Evolutionary conservation across 768 basidiomycete genomes (phyloP), one percentile per base, ranked within the genome.

Genomic region (Mycena crocata): DNA sequence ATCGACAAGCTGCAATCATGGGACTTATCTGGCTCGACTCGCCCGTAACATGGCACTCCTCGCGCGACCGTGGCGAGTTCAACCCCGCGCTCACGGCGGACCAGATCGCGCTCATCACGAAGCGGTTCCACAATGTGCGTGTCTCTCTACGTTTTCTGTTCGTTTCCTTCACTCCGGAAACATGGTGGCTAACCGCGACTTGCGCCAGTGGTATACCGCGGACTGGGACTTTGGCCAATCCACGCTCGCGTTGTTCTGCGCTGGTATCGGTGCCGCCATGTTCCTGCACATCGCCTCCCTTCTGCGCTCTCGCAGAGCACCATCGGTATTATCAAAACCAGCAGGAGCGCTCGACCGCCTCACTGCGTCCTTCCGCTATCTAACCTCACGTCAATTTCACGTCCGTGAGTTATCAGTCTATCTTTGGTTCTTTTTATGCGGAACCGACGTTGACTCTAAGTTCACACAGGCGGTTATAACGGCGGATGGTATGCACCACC

Each of bases 171-270:
- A 9, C 9, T 37, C 15, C 35, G 35, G 8, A 37, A 8, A 37
- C 15, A 37, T 28, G 23, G 21, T 30, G 0, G 12, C 57, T 12
- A 23, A n/a, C 40, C 44, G 34, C 54, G 19, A 13, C 14, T 0
- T 19, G 19, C 30, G 23, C 30, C 32, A 40, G 42, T 57, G 52
- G 42, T 40, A 42, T 19, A 32, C 37, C 21, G 75, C 77, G 17
- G 78, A 79, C 66, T 76, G 73, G 75, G 76, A 78, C 57, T 79
- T 77, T 51, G 77, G 60, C 0, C 68, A 68, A 31, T 71, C 77
- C 15, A 77, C 75, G 6, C 57, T 77, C 35, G 72, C 71, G 55
- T 76, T 78, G 40, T 75, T 79, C 66, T 76, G 75, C 57, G 72
- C 72, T 24, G 71, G 64, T 19, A 76, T 77, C 37, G 59, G 58